These are phyloP conservation scores for Talaromyces atroroseus DNA, from an alignment of 2,329 filamentous ascomycete species.

Conservation along the genomic window DNA sequence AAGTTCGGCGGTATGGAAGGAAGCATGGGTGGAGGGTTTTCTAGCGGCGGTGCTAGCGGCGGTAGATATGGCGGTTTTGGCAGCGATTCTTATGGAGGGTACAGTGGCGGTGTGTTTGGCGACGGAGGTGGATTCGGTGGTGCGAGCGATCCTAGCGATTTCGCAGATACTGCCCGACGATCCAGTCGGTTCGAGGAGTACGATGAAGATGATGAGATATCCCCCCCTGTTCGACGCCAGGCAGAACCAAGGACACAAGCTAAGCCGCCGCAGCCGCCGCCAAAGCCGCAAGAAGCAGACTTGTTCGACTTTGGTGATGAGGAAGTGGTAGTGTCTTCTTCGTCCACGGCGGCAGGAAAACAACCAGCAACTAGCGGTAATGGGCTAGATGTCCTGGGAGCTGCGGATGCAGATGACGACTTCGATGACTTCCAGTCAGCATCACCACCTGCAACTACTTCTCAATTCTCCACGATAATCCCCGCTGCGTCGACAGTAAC, in stretches of 20 bases:
- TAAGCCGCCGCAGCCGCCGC: conserved; percentile 63
- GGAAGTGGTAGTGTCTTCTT: conserved; percentile 50
- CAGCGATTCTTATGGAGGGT: conserved; percentile 68
- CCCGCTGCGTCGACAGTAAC: conserved; percentile 47
- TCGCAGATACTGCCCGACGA: conserved; percentile 57
- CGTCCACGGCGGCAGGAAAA: conserved; percentile 35
- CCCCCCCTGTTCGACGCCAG: conserved; percentile 47
- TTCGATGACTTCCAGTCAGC: conserved; percentile 87
- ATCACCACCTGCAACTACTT: conserved; percentile 31
- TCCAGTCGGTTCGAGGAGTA: conserved; percentile 90
- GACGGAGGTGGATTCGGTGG: conserved; percentile 92
- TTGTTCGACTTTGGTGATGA: conserved; percentile 81
- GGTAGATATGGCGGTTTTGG: conserved; percentile 85
- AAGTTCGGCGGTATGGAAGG: conserved; percentile 96
- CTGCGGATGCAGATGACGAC: conserved; percentile 68
- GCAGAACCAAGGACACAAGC: conserved; percentile 36
- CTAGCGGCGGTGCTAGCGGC: conserved; percentile 48
- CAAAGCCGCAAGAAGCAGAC: conserved; percentile 84
- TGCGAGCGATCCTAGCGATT: conserved; percentile 57
- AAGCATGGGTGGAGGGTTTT: conserved; percentile 51
- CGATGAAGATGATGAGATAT: conserved; percentile 80
- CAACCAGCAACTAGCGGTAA: conserved; percentile 41
- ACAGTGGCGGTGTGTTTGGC: conserved; percentile 77
- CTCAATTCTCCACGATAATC: conserved; percentile 33
- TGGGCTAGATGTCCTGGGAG: conserved; percentile 45